Base-by-base conservation (phyloP, 2,329 filamentous ascomycete genomes). In the Scorias spongiosa region DNA sequence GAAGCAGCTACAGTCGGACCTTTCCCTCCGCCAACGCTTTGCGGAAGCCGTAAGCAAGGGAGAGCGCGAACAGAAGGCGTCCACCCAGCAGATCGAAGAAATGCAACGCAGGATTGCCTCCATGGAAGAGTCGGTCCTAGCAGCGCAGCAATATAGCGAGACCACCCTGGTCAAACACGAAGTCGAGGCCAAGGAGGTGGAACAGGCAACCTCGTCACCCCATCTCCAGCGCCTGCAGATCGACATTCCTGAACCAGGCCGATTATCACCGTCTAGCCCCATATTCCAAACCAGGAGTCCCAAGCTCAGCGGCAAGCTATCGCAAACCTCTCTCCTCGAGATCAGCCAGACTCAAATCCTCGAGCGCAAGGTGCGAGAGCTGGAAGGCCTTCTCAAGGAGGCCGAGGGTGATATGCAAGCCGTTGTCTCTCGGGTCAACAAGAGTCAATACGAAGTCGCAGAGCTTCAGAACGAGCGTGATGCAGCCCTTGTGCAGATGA, bases 131-230 rank as follows among this genome's bases (percentile, higher is more conserved):
- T 77, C 81, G 54, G 75, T 98, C 17, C 72, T 93, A 43, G 66
- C 76, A 15, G 86, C 89, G 1, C 89, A 96, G 62, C 80, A 85
- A 45, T 76, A 82, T 15, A 89, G 86, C 0, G 91, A 98, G 60
- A 87, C 89, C 41, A 80, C 80, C 34, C 77, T 96, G 45, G 68
- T 76, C 38, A 80, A 78, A 41, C 87, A 95, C 57, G 91, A 96
- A 61, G 85, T 91, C 32, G 87, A 95, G 63, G 74, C 94, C 32
- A 68, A 75, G 14, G 69, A 74, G 17, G 67, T 96, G 44, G 80
- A 81, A 51, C 85, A 93, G 44, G 82, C 77, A 46, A 26, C 20
- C 20, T 80, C 91, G 57, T 85, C 76, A 57, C 70, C 71, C 14
- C 83, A 91, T 55, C 74, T 96, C 29, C 78, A 80, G 51, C 81